phyloP scores from a whole-genome alignment of 1,284 basidiomycete species.

The Fistulinella cinereoalba region DNA sequence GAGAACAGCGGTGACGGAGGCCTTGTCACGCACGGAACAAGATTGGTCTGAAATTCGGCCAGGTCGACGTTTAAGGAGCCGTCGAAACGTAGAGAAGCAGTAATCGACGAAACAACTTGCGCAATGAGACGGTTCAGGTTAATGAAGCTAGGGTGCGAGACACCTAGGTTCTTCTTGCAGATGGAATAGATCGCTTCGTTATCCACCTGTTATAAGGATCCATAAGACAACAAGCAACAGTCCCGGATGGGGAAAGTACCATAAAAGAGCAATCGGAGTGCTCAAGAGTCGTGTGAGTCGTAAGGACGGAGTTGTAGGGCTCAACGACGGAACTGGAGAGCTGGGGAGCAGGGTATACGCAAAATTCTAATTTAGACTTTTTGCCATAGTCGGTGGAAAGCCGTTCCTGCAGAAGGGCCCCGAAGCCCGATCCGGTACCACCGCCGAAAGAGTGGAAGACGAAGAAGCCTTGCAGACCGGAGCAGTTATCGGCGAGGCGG shows the following conservation, averaged over 20 bases:
- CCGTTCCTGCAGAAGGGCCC: conserved; percentile 93
- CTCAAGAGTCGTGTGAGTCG: conserved; percentile 98
- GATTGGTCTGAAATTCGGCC: conserved; percentile 98
- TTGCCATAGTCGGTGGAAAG: conserved; percentile 98
- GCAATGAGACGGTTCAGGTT: conserved; percentile 98
- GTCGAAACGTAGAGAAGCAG: conserved; percentile 96
- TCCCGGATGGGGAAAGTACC: conserved; percentile 42
- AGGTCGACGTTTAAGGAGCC: conserved; percentile 98
- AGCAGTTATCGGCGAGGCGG: conserved; percentile 96
- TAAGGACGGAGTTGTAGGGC: conserved; percentile 98
- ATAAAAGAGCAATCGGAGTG: conserved; percentile 99
- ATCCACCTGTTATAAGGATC: conserved; percentile 61
- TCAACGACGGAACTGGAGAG: conserved; percentile 97
- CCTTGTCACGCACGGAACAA: conserved; percentile 74
- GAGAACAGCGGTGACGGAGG: neutral
- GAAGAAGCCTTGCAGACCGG: conserved; percentile 98
- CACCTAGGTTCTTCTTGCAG: conserved; percentile 93
- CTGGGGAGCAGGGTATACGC: conserved; percentile 94
- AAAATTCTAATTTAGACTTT: conserved; percentile 99
- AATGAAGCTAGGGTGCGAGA: conserved; percentile 85
- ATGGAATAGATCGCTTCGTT: conserved; percentile 99
- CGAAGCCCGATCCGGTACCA: conserved; percentile 99
- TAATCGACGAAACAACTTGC: conserved; percentile 97
- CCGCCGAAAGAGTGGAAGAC: conserved; percentile 99
- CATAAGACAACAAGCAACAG: conserved; percentile 3